Base-by-base conservation (phyloP, 768 basidiomycete species). In the Lactarius evosmus region DNA sequence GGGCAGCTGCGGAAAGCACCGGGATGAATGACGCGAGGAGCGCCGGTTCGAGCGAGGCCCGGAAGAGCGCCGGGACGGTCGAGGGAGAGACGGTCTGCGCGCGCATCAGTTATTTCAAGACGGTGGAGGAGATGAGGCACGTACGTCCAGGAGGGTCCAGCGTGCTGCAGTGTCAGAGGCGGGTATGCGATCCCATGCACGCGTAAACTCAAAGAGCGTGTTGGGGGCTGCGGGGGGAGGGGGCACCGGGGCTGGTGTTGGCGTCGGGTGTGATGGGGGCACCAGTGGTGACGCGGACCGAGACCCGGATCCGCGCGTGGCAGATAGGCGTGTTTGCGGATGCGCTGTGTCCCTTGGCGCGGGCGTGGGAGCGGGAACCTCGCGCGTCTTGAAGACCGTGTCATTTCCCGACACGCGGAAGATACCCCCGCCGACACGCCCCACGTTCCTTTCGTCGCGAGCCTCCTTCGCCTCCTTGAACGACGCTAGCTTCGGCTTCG, bases 351-450 rank as follows among this genome's bases (percentile, higher is more conserved):
- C 41, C 14, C 36, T 46, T 11, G 56, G 30, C 2, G 22, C 33
- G 22, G 56, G 30, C 16, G 53, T 16, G 22, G 61, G 14, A 38
- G 62, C 53, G 19, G 50, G 34, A 33, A 46, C n/a, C 65, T 50
- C 34, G 56, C 76, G 69, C 22, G 73, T 75, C 17, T 78, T 70
- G 65, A 91, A 82, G 11, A 91, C 72, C 2, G 82, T 86, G 50
- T 80, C 82, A 19, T 82, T 76, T 1, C 90, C 91, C 14, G 83
- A 79, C 3, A 79, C 75, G 30, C 85, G 82, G 75, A 93, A 89
- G 56, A 93, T 87, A 0, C 89, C 90, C 8, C 89, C 90, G 0
- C 87, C 85, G 3, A 85, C 81, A 44, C 78, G 78, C 60, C 76
- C 19, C 68, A 74, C 63, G 60, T 62, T 57, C 14, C 74, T 74